A percentile compares a stretch with the other conserved stretches of the same genome.
These are phyloP conservation scores for Aspergillus pseudoglaucus DNA, from an alignment of 2,329 filamentous ascomycete genomes.

Conservation along the genomic window DNA sequence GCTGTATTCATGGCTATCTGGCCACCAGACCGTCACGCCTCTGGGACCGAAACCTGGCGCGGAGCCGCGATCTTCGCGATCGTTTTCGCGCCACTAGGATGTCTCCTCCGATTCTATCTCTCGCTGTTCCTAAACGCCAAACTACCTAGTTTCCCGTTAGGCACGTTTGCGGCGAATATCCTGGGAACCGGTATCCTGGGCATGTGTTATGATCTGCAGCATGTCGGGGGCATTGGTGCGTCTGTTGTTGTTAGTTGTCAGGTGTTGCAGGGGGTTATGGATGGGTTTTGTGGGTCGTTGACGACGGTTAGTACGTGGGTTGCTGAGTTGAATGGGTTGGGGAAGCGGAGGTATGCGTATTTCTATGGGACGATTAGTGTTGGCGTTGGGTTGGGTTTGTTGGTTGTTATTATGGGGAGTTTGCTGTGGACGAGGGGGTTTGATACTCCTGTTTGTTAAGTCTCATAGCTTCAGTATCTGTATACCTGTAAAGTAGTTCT, in stretches of 20 bases:
- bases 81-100: slow-evolving; percentile 76
- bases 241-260: slow-evolving; percentile 53
- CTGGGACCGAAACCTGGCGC: slow-evolving; percentile 58
- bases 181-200: slow-evolving; percentile 68
- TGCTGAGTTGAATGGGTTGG: slow-evolving; percentile 51
- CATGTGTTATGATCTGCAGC: slow-evolving; percentile 73
- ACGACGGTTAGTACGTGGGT: slow-evolving; percentile 66
- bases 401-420: slow-evolving; percentile 52
- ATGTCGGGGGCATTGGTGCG: slow-evolving; percentile 47
- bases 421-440: slow-evolving; percentile 48
- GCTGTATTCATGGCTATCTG: slow-evolving; percentile 65
- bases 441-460: slow-evolving; percentile 25
- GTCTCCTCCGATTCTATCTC: slow-evolving; percentile 66
- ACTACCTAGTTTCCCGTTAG: slow-evolving; percentile 65
- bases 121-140: slow-evolving; percentile 65
- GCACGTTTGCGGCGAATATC: slow-evolving; percentile 79
- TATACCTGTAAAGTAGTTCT: neutral
- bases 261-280: slow-evolving; percentile 59
- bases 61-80: slow-evolving; percentile 67
- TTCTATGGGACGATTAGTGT: slow-evolving; percentile 48
- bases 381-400: slow-evolving; percentile 39
- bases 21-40: slow-evolving; percentile 53
- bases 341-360: slow-evolving; percentile 55
- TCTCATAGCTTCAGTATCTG: neutral
- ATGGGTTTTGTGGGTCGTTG: slow-evolving; percentile 62